Evolutionary conservation across 73 alveolate species (phyloP).

Genomic region (Paramecium bursaria): DNA sequence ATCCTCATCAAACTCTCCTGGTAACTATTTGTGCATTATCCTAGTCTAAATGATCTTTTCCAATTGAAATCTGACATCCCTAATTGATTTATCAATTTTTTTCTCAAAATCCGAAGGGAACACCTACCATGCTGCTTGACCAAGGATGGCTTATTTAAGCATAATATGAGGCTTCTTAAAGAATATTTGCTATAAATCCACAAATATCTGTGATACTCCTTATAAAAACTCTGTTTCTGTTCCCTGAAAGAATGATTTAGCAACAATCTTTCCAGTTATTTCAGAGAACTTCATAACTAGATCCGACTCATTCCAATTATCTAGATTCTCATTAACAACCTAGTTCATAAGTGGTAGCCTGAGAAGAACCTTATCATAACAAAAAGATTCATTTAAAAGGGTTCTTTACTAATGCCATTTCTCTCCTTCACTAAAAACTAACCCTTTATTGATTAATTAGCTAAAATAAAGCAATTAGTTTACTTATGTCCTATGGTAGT

Average conservation of each 20-base stretch:
- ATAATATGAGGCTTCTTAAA: background rate
- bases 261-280: constrained; percentile 44
- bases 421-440: constrained; percentile 17
- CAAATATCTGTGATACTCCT: background rate
- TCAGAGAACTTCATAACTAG: background rate
- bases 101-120: background rate
- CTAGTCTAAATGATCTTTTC: background rate
- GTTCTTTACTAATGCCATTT: constrained; percentile 39
- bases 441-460: background rate
- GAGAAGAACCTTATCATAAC: background rate
- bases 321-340: constrained; percentile 9
- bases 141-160: background rate
- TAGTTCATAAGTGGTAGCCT: constrained; percentile 25
- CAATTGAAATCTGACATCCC: background rate
- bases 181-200: background rate
- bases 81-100: background rate
- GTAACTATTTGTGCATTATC: background rate
- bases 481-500: background rate
- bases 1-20: background rate
- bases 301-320: background rate
- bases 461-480: background rate
- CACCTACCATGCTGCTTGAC: constrained; percentile 4
- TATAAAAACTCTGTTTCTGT: constrained; percentile 19
- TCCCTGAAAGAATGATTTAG: constrained; percentile 31
- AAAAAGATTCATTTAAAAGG: background rate